A percentile compares a stretch with the other conserved stretches of the same genome.
These are phyloP conservation scores for Candida koratica DNA, from an alignment of 805 yeast genomes.

Conservation along the genomic window DNA sequence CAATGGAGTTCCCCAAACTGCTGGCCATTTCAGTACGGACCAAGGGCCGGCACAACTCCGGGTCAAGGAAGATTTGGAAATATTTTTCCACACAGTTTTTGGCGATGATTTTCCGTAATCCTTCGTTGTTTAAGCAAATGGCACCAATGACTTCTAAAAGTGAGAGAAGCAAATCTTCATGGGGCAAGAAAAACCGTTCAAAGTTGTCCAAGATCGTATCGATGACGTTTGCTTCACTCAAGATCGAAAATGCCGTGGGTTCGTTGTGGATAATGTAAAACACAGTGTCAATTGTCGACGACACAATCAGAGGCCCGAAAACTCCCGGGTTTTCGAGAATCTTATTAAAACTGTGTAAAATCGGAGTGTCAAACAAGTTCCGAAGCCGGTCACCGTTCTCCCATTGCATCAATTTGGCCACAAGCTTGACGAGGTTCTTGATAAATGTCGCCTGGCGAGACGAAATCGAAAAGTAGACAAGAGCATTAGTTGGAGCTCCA, in stretches of 20 bases:
- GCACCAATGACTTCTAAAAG: slow-evolving; percentile 81
- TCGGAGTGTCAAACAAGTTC: slow-evolving; percentile 78
- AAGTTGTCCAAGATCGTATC: slow-evolving; percentile 60
- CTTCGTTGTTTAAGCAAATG: slow-evolving; percentile 70
- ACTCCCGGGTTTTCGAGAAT: slow-evolving; percentile 52
- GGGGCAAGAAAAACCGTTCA: slow-evolving; percentile 51
- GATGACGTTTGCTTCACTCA: slow-evolving; percentile 74
- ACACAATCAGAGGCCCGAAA: slow-evolving; percentile 65
- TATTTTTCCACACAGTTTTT: slow-evolving; percentile 35
- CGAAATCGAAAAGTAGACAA: slow-evolving; percentile 50
- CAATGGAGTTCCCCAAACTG: slow-evolving; percentile 63
- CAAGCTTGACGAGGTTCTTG: slow-evolving; percentile 55
- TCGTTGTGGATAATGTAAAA: slow-evolving; percentile 79
- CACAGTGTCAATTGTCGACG: slow-evolving; percentile 59
- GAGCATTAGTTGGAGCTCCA: slow-evolving; percentile 49
- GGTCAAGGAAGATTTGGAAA: slow-evolving; percentile 49
- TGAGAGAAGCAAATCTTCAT: slow-evolving; percentile 54
- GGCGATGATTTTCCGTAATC: slow-evolving; percentile 53
- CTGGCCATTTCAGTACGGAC: slow-evolving; percentile 44
- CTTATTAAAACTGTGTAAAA: slow-evolving; percentile 57
- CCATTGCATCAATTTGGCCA: slow-evolving; percentile 58
- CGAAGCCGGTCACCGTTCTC: slow-evolving; percentile 82
- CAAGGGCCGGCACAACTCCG: slow-evolving; percentile 50
- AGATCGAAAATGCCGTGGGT: slow-evolving; percentile 80
- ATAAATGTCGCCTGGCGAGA: slow-evolving; percentile 54